Evolutionary conservation across 306 rosid genomes (phyloP), one percentile per base, ranked within the genome.

Genomic region (Lotus japonicus): DNA sequence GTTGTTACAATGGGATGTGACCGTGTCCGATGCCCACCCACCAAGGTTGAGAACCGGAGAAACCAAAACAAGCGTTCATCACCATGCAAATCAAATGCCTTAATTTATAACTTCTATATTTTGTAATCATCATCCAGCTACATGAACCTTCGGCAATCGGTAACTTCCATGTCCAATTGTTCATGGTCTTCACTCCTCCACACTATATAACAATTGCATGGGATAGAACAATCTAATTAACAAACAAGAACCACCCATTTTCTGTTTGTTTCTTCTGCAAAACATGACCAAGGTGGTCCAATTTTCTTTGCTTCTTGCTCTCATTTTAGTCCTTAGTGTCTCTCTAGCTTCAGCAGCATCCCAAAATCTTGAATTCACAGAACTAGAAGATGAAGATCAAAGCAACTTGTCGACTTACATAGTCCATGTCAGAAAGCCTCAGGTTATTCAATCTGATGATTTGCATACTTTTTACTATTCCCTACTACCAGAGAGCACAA

Each of bases 391-490:
- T 9, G 43, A 42, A 7, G 42, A 66, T 13, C 26, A 18, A 21
- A 76, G 71, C 19, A 57, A 31, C 64, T 49, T 80, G 33, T 13
- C 5, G 64, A 72, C 92, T 74, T 79, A 87, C 76, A 64, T 85
- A 59, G 81, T 92, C 65, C 79, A 73, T 2, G 86, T 87, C 14
- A 46, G 64, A 42, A 85, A 70, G 63, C 83, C 83, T 6, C 57
- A 70, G 1, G n/a, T 62, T 50, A 55, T 68, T 46, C 69, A 60
- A 6, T 39, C 72, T 3, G 79, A 82, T 7, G 81, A 78, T 14
- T 51, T 85, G 38, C 77, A 77, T 4, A 21, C 50, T 10, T 91
- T 87, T 86, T 86, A 88, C 65, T 50, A 58, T 1, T 78, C 94
- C 1, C 87, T 86, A 64, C 71, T 88, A 26, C 91, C 91, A 1